Conservation (phyloP, 2,329 filamentous ascomycete genomes). For the Cercospora sesami region DNA sequence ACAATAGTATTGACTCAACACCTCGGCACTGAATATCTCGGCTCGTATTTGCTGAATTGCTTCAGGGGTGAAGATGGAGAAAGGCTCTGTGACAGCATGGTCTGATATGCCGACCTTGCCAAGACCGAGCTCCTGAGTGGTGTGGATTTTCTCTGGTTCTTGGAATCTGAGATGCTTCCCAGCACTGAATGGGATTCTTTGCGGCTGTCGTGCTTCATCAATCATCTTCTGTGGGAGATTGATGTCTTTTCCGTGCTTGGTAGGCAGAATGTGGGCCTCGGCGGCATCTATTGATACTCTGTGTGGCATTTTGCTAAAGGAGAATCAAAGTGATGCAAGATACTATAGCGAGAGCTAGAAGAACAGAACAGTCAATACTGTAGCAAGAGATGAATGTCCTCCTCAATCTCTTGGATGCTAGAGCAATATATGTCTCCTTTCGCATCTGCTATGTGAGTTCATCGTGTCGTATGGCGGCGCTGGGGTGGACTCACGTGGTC, state of each 20-base stretch:
- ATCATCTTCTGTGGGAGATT: neutral
- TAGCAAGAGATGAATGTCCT: neutral
- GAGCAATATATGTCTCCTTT: neutral
- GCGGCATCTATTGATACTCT: neutral
- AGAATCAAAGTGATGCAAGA: neutral
- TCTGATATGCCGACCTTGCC: conserved; percentile 57
- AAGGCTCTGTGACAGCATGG: conserved; percentile 65
- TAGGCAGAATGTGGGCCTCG: neutral
- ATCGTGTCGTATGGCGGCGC: neutral
- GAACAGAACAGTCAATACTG: neutral
- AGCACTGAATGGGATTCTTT: neutral
- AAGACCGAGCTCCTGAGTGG: conserved; percentile 9
- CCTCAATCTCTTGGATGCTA: neutral
- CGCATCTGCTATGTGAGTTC: neutral
- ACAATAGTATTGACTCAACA: conserved; percentile 58
- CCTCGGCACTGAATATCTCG: conserved; percentile 61
- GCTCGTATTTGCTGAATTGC: conserved; percentile 46
- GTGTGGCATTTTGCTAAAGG: neutral
- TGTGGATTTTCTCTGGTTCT: conserved; percentile 5
- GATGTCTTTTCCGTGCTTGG: neutral
- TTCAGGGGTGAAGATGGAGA: conserved; percentile 62
- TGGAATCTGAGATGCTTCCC: conserved; percentile 3
- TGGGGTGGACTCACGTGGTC: neutral
- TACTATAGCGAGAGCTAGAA: neutral
- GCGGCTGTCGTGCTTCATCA: neutral